These are phyloP conservation scores for Mycothermus thermophilus DNA, from an alignment of 495 filamentous ascomycete genomes.

Conservation along the genomic window DNA sequence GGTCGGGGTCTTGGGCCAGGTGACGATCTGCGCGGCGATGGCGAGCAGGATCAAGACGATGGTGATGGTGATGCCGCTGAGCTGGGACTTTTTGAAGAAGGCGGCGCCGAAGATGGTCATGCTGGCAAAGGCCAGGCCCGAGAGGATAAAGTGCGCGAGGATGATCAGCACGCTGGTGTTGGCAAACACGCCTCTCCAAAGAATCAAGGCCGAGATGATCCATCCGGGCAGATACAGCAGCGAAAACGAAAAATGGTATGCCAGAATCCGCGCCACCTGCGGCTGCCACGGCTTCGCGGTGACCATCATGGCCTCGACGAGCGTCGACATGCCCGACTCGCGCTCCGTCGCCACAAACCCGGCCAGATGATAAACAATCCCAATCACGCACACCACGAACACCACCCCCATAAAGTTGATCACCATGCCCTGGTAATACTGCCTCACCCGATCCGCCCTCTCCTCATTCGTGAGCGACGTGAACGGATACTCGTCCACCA, in stretches of 20 bases:
- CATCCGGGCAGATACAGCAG: conserved; percentile 55
- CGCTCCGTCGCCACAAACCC: conserved; percentile 65
- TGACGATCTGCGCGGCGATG: conserved; percentile 53
- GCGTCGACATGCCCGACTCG: conserved; percentile 63
- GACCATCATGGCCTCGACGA: conserved; percentile 74
- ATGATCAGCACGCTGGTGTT: conserved; percentile 45
- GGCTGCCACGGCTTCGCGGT: conserved; percentile 49
- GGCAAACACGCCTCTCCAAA: conserved; percentile 47
- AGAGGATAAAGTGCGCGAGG: conserved; percentile 47
- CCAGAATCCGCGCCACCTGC: conserved; percentile 51
- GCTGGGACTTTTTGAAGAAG: conserved; percentile 66
- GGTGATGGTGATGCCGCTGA: conserved; percentile 54
- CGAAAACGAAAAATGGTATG: conserved; percentile 55
- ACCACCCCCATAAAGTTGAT: conserved; percentile 54
- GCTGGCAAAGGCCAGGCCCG: conserved; percentile 50
- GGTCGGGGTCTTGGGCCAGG: conserved; percentile 39
- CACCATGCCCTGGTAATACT: conserved; percentile 52
- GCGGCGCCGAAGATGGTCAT: conserved; percentile 56
- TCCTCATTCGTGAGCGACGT: conserved; percentile 54
- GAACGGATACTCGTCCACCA: conserved; percentile 54
- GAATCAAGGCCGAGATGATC: conserved; percentile 50
- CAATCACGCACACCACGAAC: conserved; percentile 54
- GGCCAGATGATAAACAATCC: conserved; percentile 60
- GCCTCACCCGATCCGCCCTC: conserved; percentile 44
- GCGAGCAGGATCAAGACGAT: conserved; percentile 53